Evolutionary conservation across 2,329 filamentous ascomycete species (phyloP).

Genomic region (Fusarium haematococcum): DNA sequence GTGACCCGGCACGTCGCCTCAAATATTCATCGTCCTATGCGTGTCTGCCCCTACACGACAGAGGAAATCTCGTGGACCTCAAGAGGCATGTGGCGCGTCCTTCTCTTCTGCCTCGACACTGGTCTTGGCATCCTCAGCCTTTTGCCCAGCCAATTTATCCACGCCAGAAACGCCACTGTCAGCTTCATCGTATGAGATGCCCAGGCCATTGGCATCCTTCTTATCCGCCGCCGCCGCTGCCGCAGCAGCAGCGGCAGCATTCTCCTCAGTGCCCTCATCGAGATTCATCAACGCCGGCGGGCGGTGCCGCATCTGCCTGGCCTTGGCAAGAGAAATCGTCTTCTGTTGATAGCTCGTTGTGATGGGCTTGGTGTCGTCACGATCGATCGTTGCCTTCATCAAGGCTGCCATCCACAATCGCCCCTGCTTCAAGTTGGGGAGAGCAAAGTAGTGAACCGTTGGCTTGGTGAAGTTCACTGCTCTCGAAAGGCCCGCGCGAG

Average conservation of each 20-base stretch:
- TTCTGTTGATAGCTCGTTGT: slow-evolving; percentile 97
- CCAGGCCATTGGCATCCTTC: slow-evolving; percentile 53
- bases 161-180: slow-evolving; percentile 59
- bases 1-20: neutral
- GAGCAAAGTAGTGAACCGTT: slow-evolving; percentile 96
- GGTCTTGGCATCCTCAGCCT: slow-evolving; percentile 49
- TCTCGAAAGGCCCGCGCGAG: slow-evolving; percentile 85
- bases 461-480: slow-evolving; percentile 98
- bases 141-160: slow-evolving; percentile 52
- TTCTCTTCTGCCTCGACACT: slow-evolving; percentile 45
- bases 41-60: neutral
- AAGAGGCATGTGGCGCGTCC: slow-evolving; percentile 40
- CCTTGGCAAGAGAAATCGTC: slow-evolving; percentile 92
- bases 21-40: neutral
- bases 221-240: slow-evolving; percentile 24
- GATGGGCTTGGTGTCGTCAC: slow-evolving; percentile 82
- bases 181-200: slow-evolving; percentile 55
- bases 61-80: slow-evolving; percentile 9
- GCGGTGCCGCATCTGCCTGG: slow-evolving; percentile 86
- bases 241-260: neutral
- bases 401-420: slow-evolving; percentile 97
- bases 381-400: slow-evolving; percentile 98
- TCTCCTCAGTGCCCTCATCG: slow-evolving; percentile 56
- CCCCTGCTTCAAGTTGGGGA: slow-evolving; percentile 88
- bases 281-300: slow-evolving; percentile 88